A percentile compares a stretch with the other conserved stretches of the same genome.
Evolutionary conservation across 192 early-diverging fungal species (phyloP).

Genomic region (Gamsiella multidivaricata): DNA sequence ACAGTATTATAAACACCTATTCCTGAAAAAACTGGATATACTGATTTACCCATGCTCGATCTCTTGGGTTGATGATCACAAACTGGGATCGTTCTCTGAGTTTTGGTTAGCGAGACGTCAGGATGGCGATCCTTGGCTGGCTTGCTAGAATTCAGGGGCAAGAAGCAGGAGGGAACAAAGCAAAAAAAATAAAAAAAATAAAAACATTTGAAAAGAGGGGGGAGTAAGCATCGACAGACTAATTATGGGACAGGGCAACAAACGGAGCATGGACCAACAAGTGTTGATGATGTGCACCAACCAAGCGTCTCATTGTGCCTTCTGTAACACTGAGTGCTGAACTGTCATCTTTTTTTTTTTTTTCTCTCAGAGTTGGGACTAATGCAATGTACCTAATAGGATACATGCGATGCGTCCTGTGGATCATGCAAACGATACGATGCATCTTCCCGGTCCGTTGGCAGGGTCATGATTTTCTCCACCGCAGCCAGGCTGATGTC

Average conservation of each 20-base stretch:
- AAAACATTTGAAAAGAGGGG: too few relatives aligned
- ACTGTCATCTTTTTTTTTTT: neutral
- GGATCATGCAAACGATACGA: slow-evolving; percentile 1
- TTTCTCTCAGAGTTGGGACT: neutral
- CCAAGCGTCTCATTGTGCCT: neutral
- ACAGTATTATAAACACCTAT: too few relatives aligned
- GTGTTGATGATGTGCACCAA: neutral
- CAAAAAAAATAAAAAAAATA: neutral
- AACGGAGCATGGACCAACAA: slow-evolving; percentile 20
- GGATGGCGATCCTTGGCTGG: too few relatives aligned
- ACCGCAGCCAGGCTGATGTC: too few relatives aligned
- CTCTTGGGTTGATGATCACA: too few relatives aligned
- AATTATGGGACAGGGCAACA: slow-evolving; percentile 9
- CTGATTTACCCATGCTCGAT: too few relatives aligned
- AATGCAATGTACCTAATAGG: too few relatives aligned
- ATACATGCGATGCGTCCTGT: too few relatives aligned
- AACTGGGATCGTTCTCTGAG: neutral
- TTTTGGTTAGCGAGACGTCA: too few relatives aligned
- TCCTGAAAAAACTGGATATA: too few relatives aligned
- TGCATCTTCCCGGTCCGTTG: slow-evolving; percentile 6
- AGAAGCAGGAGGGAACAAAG: slow-evolving; percentile 4
- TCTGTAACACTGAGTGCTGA: neutral
- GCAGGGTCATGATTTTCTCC: neutral
- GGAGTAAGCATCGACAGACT: slow-evolving; percentile 15
- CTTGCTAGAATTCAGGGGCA: slow-evolving; percentile 21